These are phyloP conservation scores for Sapria himalayana DNA, from an alignment of 345 rosid genomes.

Conservation along the genomic window DNA sequence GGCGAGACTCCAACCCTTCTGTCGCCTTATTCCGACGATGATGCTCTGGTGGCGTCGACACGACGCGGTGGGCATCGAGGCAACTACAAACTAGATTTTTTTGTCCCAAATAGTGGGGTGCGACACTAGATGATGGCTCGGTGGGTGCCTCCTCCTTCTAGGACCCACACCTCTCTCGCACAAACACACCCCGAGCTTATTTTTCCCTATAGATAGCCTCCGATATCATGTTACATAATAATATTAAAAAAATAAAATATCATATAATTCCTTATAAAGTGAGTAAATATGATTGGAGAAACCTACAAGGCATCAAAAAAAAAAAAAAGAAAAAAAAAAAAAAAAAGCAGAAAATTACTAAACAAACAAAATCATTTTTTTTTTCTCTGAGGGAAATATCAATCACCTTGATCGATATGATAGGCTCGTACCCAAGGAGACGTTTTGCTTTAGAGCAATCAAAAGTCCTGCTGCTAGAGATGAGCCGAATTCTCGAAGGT, in stretches of 20 bases:
- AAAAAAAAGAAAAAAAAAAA: conserved; percentile 3
- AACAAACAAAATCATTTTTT: not conserved
- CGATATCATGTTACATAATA: not conserved
- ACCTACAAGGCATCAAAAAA: not conserved
- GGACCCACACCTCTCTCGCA: no score
- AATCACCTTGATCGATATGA: conserved; percentile 63
- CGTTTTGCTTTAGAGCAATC: conserved; percentile 65
- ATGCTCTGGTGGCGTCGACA: no score
- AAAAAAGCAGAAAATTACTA: not conserved
- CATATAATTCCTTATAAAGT: conserved; percentile 1
- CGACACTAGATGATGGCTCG: no score
- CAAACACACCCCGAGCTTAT: no score
- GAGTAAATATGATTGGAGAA: not conserved
- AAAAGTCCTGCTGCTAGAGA: conserved; percentile 61
- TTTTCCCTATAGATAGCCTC: no score
- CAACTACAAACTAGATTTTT: no score
- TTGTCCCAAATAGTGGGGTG: no score
- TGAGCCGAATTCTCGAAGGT: conserved; percentile 79
- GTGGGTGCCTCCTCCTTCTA: no score
- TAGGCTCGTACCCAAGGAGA: conserved; percentile 56
- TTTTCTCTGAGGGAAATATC: conserved; percentile 1
- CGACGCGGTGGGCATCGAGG: no score
- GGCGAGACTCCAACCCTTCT: no score
- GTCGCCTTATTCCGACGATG: no score
- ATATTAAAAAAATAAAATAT: not conserved